These are phyloP conservation scores for Poa pratensis DNA, from an alignment of 176 grass and related monocot genomes.

Conservation along the genomic window DNA sequence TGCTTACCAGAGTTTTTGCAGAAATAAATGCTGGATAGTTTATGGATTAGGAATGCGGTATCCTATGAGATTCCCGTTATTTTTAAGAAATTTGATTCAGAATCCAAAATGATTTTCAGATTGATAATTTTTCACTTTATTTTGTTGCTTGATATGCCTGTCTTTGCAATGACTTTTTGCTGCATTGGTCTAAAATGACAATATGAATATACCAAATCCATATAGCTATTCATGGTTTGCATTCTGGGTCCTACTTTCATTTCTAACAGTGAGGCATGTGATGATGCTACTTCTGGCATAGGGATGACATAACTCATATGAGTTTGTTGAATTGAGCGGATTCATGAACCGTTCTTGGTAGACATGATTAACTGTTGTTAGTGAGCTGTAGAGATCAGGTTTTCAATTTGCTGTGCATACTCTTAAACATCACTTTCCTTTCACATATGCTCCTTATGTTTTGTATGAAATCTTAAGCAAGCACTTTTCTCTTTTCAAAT, in stretches of 20 bases:
- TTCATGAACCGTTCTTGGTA: conserved; percentile 35
- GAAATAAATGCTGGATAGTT: conserved; percentile 4
- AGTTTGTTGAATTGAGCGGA: conserved; percentile 24
- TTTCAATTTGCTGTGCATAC: conserved; percentile 26
- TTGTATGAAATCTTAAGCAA: conserved; percentile 24
- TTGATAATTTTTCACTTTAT: conserved; percentile 30
- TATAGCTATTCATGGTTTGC: conserved; percentile 15
- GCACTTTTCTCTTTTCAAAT: background rate
- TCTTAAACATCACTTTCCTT: conserved; percentile 5
- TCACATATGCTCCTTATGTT: background rate
- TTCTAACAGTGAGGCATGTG: conserved; percentile 22
- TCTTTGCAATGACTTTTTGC: background rate
- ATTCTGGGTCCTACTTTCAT: conserved; percentile 1
- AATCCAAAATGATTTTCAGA: background rate
- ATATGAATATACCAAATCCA: background rate
- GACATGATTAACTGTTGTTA: conserved; percentile 26
- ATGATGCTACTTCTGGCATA: conserved; percentile 17
- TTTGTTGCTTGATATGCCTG: conserved; percentile 14
- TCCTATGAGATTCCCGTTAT: conserved; percentile 16
- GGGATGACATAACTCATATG: background rate
- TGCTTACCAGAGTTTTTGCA: background rate
- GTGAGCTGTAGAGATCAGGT: conserved; percentile 4
- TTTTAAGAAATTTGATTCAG: conserved; percentile 30
- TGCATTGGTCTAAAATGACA: conserved; percentile 28
- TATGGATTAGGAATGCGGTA: background rate